Evolutionary conservation across 176 grass and related monocot species (phyloP), one percentile per base, ranked within the genome.

Genomic region (Paspalum vaginatum): DNA sequence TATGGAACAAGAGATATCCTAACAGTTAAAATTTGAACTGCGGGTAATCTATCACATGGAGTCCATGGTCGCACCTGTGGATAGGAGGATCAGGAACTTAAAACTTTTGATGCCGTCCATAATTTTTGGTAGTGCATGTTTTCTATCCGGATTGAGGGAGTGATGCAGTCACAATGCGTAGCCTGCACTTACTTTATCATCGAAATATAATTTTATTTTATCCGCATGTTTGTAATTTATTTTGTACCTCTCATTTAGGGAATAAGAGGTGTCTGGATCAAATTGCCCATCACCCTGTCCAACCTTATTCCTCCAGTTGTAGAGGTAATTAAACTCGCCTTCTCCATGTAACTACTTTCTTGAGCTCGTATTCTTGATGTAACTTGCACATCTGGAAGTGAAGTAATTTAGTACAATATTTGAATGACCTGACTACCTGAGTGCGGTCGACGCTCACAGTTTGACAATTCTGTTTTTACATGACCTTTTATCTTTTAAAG

Each of bases 231-330:
- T 72, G 16, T 9, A 67, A 38, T 12, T 53, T 58, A 13, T 9
- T 74, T 18, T 22, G 18, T 73, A n/a, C 13, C 79, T n/a, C 16
- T 66, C 27, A 22, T 85, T 88, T 81, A 98, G 92, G 96, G 88
- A 85, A 91, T 89, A 87, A 84, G 78, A 88, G 96, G 92, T 81
- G 90, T 98, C 38, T 98, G 96, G 96, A 81, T 98, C 67, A 95
- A 98, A 87, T 76, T 98, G 68, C 92, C 92, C 7, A 95, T 94
- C 70, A 74, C 70, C 43, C 92, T 98, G 79, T 61, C 92, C 48
- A 98, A 91, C 86, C 92, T 98, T 87, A 88, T 95, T 86, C 86
- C 87, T 69, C 73, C 88, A 22, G 86, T 88, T 71, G 92, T 98
- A 25, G 92, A 98, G 92, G 96, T 98, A 93, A 85, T n/a, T 83